phyloP scores from a whole-genome alignment of 2,329 filamentous ascomycete species.

The Harringtonia aguacate region DNA sequence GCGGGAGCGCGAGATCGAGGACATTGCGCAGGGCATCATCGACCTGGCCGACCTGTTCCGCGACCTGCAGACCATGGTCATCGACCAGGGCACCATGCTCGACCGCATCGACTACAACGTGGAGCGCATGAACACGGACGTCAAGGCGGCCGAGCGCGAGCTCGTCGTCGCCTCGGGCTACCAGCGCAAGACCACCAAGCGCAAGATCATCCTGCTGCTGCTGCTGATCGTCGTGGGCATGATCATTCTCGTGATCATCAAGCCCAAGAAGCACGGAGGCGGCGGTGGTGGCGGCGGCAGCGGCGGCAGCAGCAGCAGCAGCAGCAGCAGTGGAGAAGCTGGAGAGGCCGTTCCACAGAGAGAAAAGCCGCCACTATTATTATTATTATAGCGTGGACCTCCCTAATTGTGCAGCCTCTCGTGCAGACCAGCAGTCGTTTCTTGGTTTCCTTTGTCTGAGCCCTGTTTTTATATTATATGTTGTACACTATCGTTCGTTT shows the following conservation, averaged over 20 bases:
- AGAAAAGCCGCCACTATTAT: too few relatives aligned
- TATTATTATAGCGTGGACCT: too few relatives aligned
- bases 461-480: neutral
- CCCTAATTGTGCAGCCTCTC: too few relatives aligned
- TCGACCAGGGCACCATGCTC: conserved; percentile 82
- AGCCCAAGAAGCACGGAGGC: conserved; percentile 48
- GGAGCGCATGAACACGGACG: conserved; percentile 85
- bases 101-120: conserved; percentile 98
- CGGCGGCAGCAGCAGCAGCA: neutral
- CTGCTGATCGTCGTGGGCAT: conserved; percentile 74
- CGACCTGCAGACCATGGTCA: conserved; percentile 90
- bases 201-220: conserved; percentile 86
- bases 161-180: conserved; percentile 81
- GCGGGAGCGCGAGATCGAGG: conserved; percentile 91
- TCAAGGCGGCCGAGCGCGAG: conserved; percentile 89
- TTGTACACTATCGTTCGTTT: neutral
- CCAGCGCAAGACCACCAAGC: conserved; percentile 77
- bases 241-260: conserved; percentile 74
- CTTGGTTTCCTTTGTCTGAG: neutral
- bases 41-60: conserved; percentile 95
- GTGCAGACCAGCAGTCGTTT: too few relatives aligned
- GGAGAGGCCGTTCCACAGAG: too few relatives aligned
- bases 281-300: conserved; percentile 9
- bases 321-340: too few relatives aligned
- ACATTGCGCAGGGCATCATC: conserved; percentile 96